Base-by-base conservation (phyloP, 257 asterid species). In the Asclepias syriaca region DNA sequence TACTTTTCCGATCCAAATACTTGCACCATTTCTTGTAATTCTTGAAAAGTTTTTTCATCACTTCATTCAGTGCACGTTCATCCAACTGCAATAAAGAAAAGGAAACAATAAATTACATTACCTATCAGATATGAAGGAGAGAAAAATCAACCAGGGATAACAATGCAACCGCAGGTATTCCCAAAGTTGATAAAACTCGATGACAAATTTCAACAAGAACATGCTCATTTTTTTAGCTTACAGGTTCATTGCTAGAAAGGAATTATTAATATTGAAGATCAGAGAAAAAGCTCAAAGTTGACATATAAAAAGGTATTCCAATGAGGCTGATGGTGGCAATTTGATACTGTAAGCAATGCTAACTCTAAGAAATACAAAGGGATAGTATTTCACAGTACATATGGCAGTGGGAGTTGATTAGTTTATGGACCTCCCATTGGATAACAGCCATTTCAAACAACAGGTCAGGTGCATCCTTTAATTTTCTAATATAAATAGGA, bases 1-100 rank as follows among this genome's bases (percentile, higher is more conserved):
- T 94, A 79, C 97, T 89, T 86, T 91, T 91, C 72, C 98, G 95
- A 78, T 85, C 97, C 88, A 94, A 82, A 80, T 91, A 94, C 88
- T 94, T 94, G 98, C 98, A 93, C 98, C 98, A 93, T 78, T 91
- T 93, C 84, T 93, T 93, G 84, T 93, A 93, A 76, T 91, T 94
- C 86, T 94, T 94, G 88, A 94, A 94, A 74, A 94, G 93, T 78
- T 91, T 94, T 87, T 94, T 94, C 98, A 94, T 94, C 79, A 91
- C 98, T 79, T 91, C 97, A 85, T 94, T 88, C n/a, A 94, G 81
- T 72, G 98, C 98, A 68, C 96, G 91, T 76, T 91, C 97, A 80
- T 94, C 98, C 96, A 94, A 85, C 98, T 93, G 45, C 72, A 81
- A 56, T 7, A 9, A 37, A 19, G 60, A 16, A 46, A 58, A 27